phyloP scores from a whole-genome alignment of 106 monocot genomes.

The Amphibolis antarctica region DNA sequence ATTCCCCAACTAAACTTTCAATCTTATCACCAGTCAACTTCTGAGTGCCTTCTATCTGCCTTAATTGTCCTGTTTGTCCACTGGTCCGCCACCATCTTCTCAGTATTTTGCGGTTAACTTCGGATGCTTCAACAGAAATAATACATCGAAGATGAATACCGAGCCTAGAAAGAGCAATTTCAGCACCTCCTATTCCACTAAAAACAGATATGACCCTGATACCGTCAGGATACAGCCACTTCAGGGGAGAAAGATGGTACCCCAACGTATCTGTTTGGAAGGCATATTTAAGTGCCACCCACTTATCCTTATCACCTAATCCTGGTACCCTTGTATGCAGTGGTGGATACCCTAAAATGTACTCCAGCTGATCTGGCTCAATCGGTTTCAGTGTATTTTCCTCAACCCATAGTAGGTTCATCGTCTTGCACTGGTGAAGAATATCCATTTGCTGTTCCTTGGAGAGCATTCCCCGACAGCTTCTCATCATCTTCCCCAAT shows the following conservation, averaged over 20 bases:
- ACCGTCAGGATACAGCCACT: slow-evolving; percentile 47
- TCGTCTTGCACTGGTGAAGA: slow-evolving; percentile 60
- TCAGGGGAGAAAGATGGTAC: slow-evolving; percentile 56
- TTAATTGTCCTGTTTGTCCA: slow-evolving; percentile 43
- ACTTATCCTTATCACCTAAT: slow-evolving; percentile 25
- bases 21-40: slow-evolving; percentile 36
- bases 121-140: slow-evolving; percentile 63
- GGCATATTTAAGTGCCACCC: slow-evolving; percentile 32
- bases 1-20: slow-evolving; percentile 29
- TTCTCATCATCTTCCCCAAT: slow-evolving; percentile 38
- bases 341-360: slow-evolving; percentile 54
- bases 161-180: slow-evolving; percentile 52
- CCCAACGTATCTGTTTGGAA: slow-evolving; percentile 78
- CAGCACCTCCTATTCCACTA: slow-evolving; percentile 60
- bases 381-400: slow-evolving; percentile 41
- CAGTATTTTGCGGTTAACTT: slow-evolving; percentile 38
- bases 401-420: slow-evolving; percentile 70
- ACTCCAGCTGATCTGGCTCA: slow-evolving; percentile 53
- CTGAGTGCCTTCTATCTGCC: slow-evolving; percentile 42
- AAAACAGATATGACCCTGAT: slow-evolving; percentile 61
- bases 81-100: slow-evolving; percentile 67
- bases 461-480: slow-evolving; percentile 50
- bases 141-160: slow-evolving; percentile 60
- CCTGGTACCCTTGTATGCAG: slow-evolving; percentile 38
- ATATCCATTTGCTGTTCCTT: slow-evolving; percentile 50